Conservation (phyloP, 139 green algal species). For the Micractinium sp. region DNA sequence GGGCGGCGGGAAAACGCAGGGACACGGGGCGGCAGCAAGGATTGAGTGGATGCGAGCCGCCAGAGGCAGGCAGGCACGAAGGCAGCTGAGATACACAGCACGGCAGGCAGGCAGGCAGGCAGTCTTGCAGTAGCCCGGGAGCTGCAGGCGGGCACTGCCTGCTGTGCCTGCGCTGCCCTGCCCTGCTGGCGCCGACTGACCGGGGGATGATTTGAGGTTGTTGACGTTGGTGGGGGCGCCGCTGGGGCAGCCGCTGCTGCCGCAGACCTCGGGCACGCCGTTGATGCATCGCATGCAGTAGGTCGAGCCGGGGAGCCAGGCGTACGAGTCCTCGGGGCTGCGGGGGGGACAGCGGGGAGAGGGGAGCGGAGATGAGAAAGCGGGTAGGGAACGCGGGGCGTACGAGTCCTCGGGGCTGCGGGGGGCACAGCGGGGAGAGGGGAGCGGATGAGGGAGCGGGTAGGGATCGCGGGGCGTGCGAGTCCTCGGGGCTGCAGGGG, state of each 20-base stretch:
- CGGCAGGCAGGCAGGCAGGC: not conserved
- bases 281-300: not conserved
- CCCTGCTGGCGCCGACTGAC: no score
- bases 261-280: not conserved
- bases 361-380: no score
- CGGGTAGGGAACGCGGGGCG: no score
- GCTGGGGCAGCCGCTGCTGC: not conserved
- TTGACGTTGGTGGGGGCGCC: no score
- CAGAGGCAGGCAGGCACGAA: not conserved
- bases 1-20: no score
- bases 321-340: not conserved
- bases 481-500: not conserved
- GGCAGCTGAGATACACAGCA: no score
- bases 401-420: not conserved
- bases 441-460: no score
- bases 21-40: not conserved
- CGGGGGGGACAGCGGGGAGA: no score
- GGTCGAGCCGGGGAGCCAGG: not conserved
- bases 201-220: no score
- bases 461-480: not conserved
- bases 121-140: not conserved
- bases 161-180: not conserved
- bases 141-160: not conserved
- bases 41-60: no score
- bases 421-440: no score